Evolutionary conservation across 768 basidiomycete species (phyloP).

Genomic region (Phaeolepiota aurea): DNA sequence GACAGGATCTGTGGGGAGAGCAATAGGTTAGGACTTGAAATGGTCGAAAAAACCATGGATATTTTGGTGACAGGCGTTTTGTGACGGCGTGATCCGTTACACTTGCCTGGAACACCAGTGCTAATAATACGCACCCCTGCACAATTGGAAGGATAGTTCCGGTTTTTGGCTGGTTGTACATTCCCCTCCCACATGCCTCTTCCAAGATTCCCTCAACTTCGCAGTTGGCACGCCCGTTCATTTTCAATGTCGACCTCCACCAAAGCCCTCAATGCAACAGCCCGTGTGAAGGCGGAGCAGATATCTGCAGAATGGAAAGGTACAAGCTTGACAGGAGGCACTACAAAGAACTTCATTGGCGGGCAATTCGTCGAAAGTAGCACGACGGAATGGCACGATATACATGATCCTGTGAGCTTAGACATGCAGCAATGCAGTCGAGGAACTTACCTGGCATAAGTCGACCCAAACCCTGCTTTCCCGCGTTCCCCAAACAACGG

Average conservation of each 20-base stretch:
- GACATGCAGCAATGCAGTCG: conserved; percentile 4
- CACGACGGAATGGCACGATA: conserved; percentile 73
- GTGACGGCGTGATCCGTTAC: no score
- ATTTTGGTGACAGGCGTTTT: neutral
- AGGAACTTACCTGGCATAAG: conserved; percentile 26
- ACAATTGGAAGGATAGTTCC: conserved; percentile 1
- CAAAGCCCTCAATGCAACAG: conserved; percentile 42
- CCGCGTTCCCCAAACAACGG: conserved; percentile 83
- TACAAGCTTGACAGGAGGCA: conserved; percentile 77
- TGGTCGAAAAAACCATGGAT: neutral
- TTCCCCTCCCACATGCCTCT: conserved; percentile 21
- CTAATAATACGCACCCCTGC: no score
- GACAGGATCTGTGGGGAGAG: neutral
- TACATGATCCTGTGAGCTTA: conserved; percentile 73
- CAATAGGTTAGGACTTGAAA: neutral
- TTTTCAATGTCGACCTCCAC: conserved; percentile 41
- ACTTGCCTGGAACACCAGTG: no score
- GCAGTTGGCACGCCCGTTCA: conserved; percentile 17
- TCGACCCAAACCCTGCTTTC: conserved; percentile 88
- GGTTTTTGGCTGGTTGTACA: conserved; percentile 1
- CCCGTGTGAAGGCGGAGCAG: conserved; percentile 56
- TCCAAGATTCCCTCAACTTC: conserved; percentile 21
- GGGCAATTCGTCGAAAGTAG: conserved; percentile 86
- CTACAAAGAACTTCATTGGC: conserved; percentile 86
- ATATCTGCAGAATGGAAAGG: conserved; percentile 79